phyloP scores from a whole-genome alignment of 2,329 filamentous ascomycete species.

The Botryotinia convoluta region DNA sequence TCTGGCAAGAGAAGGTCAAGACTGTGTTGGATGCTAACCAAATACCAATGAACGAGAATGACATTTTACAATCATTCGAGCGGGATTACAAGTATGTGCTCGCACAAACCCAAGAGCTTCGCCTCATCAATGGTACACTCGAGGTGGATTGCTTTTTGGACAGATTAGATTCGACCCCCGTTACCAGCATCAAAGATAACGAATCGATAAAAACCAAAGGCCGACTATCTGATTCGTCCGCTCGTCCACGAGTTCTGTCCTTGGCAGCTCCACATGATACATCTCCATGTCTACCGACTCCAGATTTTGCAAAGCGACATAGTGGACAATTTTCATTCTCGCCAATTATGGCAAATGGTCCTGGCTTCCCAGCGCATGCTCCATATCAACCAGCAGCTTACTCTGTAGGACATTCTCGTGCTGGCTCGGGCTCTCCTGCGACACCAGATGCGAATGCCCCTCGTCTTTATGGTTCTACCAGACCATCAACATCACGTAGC shows the following conservation, averaged over 20 bases:
- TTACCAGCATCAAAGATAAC: constrained; percentile 1
- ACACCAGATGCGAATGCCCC: constrained; percentile 51
- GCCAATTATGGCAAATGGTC: constrained; percentile 45
- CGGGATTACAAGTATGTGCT: constrained; percentile 76
- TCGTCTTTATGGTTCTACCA: constrained; percentile 32
- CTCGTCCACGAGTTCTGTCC: constrained; percentile 57
- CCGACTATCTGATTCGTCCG: constrained; percentile 36
- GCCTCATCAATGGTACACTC: constrained; percentile 73
- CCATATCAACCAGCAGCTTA: constrained; percentile 54
- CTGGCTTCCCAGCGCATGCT: constrained; percentile 51
- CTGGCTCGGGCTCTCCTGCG: constrained; percentile 56
- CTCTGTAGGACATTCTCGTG: constrained; percentile 49
- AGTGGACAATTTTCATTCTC: constrained; percentile 66
- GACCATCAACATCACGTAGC: constrained; percentile 60
- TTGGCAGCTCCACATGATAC: constrained; percentile 54
- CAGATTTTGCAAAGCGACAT: constrained; percentile 63
- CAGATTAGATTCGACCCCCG: constrained; percentile 32
- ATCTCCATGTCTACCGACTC: constrained; percentile 61
- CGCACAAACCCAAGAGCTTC: constrained; percentile 66
- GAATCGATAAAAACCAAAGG: constrained; percentile 11
- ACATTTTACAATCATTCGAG: constrained; percentile 75
- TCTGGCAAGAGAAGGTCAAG: constrained; percentile 81
- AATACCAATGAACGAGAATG: constrained; percentile 63
- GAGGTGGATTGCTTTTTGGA: constrained; percentile 17
- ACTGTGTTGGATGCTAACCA: constrained; percentile 65